Conservation (phyloP, 139 green algal species). For the Coelastrella sp. region DNA sequence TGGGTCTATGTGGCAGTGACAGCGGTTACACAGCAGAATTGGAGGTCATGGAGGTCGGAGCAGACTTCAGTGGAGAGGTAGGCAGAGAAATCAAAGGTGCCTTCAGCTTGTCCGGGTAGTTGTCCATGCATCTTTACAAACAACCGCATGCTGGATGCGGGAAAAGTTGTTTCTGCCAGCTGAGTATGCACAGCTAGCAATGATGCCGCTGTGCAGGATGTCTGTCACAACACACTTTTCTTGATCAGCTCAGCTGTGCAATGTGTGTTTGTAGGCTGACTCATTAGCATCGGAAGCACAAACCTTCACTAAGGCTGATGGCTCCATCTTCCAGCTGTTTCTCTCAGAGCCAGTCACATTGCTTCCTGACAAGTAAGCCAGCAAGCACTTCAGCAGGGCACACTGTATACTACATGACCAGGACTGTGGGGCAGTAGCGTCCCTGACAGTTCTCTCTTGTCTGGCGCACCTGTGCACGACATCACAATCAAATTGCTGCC, state of each 20-base stretch:
- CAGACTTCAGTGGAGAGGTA: conserved; percentile 41
- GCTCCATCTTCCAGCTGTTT: conserved; percentile 63
- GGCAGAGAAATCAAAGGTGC: background rate
- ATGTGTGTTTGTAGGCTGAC: conserved; percentile 47
- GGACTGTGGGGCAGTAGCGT: no score
- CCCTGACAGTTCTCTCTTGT: no score
- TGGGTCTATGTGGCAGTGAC: conserved; percentile 76
- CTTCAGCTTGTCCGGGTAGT: no score
- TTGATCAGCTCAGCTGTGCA: background rate
- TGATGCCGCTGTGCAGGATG: background rate
- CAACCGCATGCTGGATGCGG: no score
- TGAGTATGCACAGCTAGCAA: no score
- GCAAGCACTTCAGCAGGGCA: no score
- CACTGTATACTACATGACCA: no score
- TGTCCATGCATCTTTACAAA: no score
- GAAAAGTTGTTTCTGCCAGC: background rate
- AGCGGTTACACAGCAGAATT: conserved; percentile 70
- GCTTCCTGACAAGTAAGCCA: conserved; percentile 17
- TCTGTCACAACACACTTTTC: background rate
- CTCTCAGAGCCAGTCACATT: conserved; percentile 62
- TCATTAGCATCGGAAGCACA: conserved; percentile 47
- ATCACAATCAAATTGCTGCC: no score
- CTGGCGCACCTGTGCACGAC: no score
- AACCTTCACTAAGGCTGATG: conserved; percentile 78
- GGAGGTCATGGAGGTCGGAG: conserved; percentile 67